A percentile compares a stretch with the other conserved stretches of the same genome.
phyloP scores from a whole-genome alignment of 768 basidiomycete species.

The Pulveroboletus sp. region DNA sequence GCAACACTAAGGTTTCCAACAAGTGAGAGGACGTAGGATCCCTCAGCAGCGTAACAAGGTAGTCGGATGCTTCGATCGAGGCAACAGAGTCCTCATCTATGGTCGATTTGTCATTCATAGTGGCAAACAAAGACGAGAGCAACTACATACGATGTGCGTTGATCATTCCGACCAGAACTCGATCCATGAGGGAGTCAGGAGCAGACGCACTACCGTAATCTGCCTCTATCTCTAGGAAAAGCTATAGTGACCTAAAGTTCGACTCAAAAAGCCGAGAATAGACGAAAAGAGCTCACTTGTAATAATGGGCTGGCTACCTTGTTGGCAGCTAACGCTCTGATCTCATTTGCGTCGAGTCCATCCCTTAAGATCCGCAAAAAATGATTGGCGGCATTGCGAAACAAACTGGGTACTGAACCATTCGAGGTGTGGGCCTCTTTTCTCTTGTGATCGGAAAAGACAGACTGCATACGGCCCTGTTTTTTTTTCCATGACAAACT shows the following conservation, averaged over 20 bases:
- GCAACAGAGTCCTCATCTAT: slow-evolving; percentile 38
- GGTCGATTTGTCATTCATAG: slow-evolving; percentile 2
- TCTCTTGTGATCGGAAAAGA: slow-evolving; percentile 50
- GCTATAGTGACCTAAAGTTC: slow-evolving; percentile 38
- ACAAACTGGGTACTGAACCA: slow-evolving; percentile 40
- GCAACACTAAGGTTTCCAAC: slow-evolving; percentile 71
- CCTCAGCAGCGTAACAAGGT: slow-evolving; percentile 73
- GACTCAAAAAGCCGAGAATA: slow-evolving; percentile 6
- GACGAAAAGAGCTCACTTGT: slow-evolving; percentile 43
- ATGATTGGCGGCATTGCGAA: slow-evolving; percentile 40
- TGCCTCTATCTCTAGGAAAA: slow-evolving; percentile 80
- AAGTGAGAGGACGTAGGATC: slow-evolving; percentile 88
- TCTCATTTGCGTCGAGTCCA: slow-evolving; percentile 61
- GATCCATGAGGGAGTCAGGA: slow-evolving; percentile 74
- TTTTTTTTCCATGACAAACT: slow-evolving; percentile 77
- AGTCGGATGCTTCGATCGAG: slow-evolving; percentile 60
- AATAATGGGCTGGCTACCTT: slow-evolving; percentile 75
- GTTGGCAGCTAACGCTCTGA: slow-evolving; percentile 69
- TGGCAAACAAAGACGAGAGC: background rate
- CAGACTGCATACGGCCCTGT: slow-evolving; percentile 76
- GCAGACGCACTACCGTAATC: slow-evolving; percentile 54
- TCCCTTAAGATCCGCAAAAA: slow-evolving; percentile 51
- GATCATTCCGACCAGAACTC: slow-evolving; percentile 71
- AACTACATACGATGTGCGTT: slow-evolving; percentile 51
- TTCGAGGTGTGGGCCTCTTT: slow-evolving; percentile 29